Conservation (phyloP, 768 basidiomycete species). For the Saitozyma sp. region DNA sequence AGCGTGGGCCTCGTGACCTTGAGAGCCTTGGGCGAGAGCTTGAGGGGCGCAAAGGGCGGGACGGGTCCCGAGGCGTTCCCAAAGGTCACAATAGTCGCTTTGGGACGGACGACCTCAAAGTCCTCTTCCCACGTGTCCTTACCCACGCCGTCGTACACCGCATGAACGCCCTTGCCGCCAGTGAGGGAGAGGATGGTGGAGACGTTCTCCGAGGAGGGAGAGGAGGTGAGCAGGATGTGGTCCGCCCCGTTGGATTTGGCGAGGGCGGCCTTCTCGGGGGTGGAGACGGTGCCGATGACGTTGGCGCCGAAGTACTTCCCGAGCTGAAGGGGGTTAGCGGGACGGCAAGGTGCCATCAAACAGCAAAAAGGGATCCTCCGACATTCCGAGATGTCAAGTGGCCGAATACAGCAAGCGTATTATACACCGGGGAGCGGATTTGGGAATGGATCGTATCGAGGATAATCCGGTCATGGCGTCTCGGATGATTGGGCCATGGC, state of each 20-base stretch:
- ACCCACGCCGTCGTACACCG: conserved; percentile 91
- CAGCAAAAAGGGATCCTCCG: not conserved
- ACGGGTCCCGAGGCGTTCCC: conserved; percentile 81
- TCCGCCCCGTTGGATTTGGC: conserved; percentile 78
- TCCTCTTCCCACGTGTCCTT: conserved; percentile 87
- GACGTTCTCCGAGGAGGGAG: conserved; percentile 66
- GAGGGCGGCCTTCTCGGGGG: conserved; percentile 73
- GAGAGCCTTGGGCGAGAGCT: conserved; percentile 76
- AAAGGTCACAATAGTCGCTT: conserved; percentile 84
- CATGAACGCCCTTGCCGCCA: conserved; percentile 61
- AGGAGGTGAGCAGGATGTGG: conserved; percentile 70
- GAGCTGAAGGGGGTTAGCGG: conserved; percentile 56
- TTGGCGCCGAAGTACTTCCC: conserved; percentile 75
- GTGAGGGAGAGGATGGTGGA: conserved; percentile 50
- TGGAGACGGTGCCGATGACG: conserved; percentile 91
- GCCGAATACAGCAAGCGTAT: too few species aligned
- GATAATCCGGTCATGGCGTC: too few species aligned
- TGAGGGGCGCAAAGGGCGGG: conserved; percentile 70
- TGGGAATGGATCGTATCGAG: too few species aligned
- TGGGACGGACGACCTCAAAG: conserved; percentile 76
- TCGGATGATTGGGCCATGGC: not conserved
- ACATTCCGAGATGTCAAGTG: too few species aligned
- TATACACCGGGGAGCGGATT: too few species aligned
- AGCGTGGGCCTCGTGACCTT: conserved; percentile 61
- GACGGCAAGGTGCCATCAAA: too few species aligned